Conservation (phyloP, 495 filamentous ascomycete genomes). For the Choiromyces venosus region DNA sequence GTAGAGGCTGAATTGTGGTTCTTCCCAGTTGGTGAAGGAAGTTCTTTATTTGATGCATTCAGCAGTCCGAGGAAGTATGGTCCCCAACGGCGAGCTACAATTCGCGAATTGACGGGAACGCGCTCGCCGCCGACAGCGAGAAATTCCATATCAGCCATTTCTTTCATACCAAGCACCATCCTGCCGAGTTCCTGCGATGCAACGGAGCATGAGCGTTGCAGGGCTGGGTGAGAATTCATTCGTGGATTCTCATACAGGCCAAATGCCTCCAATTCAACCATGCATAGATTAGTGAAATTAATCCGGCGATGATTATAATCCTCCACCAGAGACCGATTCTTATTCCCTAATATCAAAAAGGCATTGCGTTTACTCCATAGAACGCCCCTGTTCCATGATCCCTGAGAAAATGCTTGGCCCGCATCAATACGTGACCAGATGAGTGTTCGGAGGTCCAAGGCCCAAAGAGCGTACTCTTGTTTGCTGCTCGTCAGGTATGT, state of each 20-base stretch:
- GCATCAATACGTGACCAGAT: constrained; percentile 95
- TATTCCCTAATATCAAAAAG: constrained; percentile 90
- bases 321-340: constrained; percentile 88
- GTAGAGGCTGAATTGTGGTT: constrained; percentile 41
- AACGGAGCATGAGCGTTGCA: constrained; percentile 49
- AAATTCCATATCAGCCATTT: constrained; percentile 96
- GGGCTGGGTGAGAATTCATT: constrained; percentile 33
- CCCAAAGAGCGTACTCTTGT: constrained; percentile 97
- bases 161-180: constrained; percentile 66
- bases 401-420: constrained; percentile 84
- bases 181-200: constrained; percentile 82
- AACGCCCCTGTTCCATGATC: constrained; percentile 93
- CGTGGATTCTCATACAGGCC: constrained; percentile 88
- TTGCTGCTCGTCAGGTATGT: constrained; percentile 96
- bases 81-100: constrained; percentile 84
- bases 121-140: constrained; percentile 82
- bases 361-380: constrained; percentile 87
- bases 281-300: constrained; percentile 92
- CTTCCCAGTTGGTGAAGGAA: constrained; percentile 40
- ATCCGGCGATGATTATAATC: constrained; percentile 97
- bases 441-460: constrained; percentile 76
- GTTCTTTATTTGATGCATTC: constrained; percentile 44
- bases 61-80: constrained; percentile 90
- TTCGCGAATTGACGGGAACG: constrained; percentile 85
- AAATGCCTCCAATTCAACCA: constrained; percentile 95